phyloP scores from a whole-genome alignment of 1,139 yeast species.

The Saccharomyces hybrid region DNA sequence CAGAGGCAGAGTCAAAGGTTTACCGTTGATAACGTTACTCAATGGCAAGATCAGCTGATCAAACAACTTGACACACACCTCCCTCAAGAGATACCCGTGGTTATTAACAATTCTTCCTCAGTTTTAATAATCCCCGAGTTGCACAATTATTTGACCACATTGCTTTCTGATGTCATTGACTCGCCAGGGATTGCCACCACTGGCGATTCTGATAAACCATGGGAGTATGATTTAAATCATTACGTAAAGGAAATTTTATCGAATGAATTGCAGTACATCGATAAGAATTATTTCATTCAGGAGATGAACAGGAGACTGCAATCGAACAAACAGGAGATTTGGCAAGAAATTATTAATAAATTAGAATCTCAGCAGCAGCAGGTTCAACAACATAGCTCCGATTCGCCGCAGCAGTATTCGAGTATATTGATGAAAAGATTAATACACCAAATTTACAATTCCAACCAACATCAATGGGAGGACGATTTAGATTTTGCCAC shows the following conservation, averaged over 20 bases:
- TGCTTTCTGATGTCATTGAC: conserved; percentile 17
- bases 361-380: conserved; percentile 6
- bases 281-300: conserved; percentile 20
- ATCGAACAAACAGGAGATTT: conserved; percentile 22
- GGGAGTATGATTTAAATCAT: conserved; percentile 23
- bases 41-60: conserved; percentile 20
- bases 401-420: conserved; percentile 6
- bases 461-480: conserved; percentile 30
- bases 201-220: conserved; percentile 3
- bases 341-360: conserved; percentile 20
- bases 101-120: conserved; percentile 20
- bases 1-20: conserved; percentile 4
- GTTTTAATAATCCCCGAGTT: conserved; percentile 27
- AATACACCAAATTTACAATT: conserved; percentile 26
- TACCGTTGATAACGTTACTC: conserved; percentile 21
- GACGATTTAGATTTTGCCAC: conserved; percentile 30
- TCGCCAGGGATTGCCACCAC: conserved; percentile 4
- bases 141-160: conserved; percentile 18
- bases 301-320: conserved; percentile 24
- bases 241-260: conserved; percentile 28
- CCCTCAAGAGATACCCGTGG: conserved; percentile 29
- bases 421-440: conserved; percentile 23
- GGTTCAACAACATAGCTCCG: neutral
- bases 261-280: conserved; percentile 28
- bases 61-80: conserved; percentile 16